Conservation (phyloP, 2,329 filamentous ascomycete genomes). For the Mycosphaerella arachidis region DNA sequence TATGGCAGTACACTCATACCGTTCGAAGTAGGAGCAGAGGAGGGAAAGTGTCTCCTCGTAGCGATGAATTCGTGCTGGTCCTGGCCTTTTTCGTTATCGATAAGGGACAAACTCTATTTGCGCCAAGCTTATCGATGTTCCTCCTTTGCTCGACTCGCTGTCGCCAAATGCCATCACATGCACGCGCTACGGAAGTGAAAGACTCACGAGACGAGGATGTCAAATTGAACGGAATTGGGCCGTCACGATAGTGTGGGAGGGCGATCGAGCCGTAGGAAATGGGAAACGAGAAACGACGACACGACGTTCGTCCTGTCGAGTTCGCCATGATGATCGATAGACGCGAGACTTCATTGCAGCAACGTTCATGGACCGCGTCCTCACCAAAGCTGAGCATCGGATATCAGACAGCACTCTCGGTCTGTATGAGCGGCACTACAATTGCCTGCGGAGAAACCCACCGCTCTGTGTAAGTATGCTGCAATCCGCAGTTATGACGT, state of each 20-base stretch:
- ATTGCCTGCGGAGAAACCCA: not conserved
- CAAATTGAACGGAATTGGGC: too few species aligned
- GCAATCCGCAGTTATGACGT: not conserved
- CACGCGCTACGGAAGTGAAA: not conserved
- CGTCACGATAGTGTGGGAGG: not conserved
- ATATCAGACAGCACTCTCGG: too few species aligned
- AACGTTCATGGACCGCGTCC: too few species aligned
- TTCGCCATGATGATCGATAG: too few species aligned
- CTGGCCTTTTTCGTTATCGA: conserved; percentile 1
- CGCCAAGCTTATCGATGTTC: not conserved
- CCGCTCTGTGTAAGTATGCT: not conserved
- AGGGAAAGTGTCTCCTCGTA: not conserved
- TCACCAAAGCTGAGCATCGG: too few species aligned
- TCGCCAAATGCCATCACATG: not conserved
- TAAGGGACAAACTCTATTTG: not conserved
- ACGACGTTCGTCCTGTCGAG: too few species aligned
- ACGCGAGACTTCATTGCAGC: too few species aligned
- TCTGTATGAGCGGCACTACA: too few species aligned
- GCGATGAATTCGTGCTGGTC: not conserved
- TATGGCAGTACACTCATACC: conserved; percentile 52
- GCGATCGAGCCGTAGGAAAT: too few species aligned
- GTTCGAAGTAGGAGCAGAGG: not conserved
- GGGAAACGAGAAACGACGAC: too few species aligned
- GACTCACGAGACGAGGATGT: not conserved
- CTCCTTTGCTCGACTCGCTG: not conserved